Conservation (phyloP, 805 yeast genomes). For the Schwanniomyces pseudopolymorphus region DNA sequence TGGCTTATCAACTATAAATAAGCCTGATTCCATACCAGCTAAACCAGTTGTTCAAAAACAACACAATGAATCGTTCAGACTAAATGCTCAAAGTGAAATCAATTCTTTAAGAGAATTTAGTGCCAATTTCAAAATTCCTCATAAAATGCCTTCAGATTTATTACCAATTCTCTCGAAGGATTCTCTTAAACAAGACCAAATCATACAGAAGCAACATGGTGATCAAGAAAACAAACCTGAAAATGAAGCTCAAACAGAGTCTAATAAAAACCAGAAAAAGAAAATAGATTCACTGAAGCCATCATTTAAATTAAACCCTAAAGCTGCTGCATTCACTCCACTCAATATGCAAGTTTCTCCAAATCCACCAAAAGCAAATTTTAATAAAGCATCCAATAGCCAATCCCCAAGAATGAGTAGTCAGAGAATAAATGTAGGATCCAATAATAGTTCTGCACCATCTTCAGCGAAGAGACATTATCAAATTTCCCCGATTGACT, state of each 20-base stretch:
- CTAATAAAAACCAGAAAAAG: slow-evolving; percentile 31
- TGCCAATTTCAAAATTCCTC: slow-evolving; percentile 75
- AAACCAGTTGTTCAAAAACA: slow-evolving; percentile 23
- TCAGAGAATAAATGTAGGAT: slow-evolving; percentile 30
- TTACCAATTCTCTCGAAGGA: slow-evolving; percentile 71
- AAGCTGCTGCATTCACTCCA: slow-evolving; percentile 67
- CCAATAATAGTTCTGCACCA: slow-evolving; percentile 8
- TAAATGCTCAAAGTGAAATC: slow-evolving; percentile 60
- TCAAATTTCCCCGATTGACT: slow-evolving; percentile 41
- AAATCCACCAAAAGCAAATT: slow-evolving; percentile 23
- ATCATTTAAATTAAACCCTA: slow-evolving; percentile 68
- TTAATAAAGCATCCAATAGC: slow-evolving; percentile 20
- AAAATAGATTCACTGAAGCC: slow-evolving; percentile 59
- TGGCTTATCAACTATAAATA: slow-evolving; percentile 5
- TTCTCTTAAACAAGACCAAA: slow-evolving; percentile 62
- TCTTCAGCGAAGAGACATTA: slow-evolving; percentile 28
- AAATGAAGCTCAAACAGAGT: slow-evolving; percentile 1
- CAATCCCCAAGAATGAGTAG: slow-evolving; percentile 31
- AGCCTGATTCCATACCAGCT: slow-evolving; percentile 34
- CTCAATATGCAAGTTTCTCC: slow-evolving; percentile 25
- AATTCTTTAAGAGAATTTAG: slow-evolving; percentile 75
- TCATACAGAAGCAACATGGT: slow-evolving; percentile 39
- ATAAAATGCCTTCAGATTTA: slow-evolving; percentile 57
- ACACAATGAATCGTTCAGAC: slow-evolving; percentile 39
- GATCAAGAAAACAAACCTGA: slow-evolving; percentile 11